These are phyloP conservation scores for Salix udensis DNA, from an alignment of 345 rosid genomes.

Conservation along the genomic window DNA sequence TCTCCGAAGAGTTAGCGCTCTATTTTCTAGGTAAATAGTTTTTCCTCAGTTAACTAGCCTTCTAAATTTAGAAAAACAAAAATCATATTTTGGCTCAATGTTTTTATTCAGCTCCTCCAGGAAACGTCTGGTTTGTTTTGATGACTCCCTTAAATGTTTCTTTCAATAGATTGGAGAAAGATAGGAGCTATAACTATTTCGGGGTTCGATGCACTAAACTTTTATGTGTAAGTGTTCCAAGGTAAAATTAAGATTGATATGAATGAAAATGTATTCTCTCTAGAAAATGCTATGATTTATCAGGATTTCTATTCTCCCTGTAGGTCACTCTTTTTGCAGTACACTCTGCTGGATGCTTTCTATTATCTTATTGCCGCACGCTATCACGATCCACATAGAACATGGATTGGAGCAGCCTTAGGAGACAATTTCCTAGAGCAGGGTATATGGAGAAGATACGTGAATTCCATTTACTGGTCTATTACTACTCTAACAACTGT, in stretches of 20 bases:
- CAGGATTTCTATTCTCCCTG: conserved; percentile 9
- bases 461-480: conserved; percentile 92
- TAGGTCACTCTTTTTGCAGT: conserved; percentile 92
- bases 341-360: conserved; percentile 92
- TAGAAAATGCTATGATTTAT: background rate
- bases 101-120: background rate
- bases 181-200: conserved; percentile 81
- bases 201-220: conserved; percentile 96
- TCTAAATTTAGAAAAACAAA: background rate
- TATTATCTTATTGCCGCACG: conserved; percentile 79
- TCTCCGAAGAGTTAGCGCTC: conserved; percentile 85
- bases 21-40: conserved; percentile 66
- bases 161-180: conserved; percentile 79
- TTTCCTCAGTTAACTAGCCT: background rate
- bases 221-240: conserved; percentile 59
- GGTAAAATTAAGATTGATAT: background rate
- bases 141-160: background rate
- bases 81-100: background rate
- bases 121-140: background rate
- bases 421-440: conserved; percentile 39
- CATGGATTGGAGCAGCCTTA: conserved; percentile 68
- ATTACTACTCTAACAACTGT: conserved; percentile 91
- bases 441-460: conserved; percentile 66
- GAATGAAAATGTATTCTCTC: background rate
- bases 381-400: conserved; percentile 41